These are phyloP conservation scores for Pisolithus marmoratus DNA, from an alignment of 768 basidiomycete genomes.

Conservation along the genomic window DNA sequence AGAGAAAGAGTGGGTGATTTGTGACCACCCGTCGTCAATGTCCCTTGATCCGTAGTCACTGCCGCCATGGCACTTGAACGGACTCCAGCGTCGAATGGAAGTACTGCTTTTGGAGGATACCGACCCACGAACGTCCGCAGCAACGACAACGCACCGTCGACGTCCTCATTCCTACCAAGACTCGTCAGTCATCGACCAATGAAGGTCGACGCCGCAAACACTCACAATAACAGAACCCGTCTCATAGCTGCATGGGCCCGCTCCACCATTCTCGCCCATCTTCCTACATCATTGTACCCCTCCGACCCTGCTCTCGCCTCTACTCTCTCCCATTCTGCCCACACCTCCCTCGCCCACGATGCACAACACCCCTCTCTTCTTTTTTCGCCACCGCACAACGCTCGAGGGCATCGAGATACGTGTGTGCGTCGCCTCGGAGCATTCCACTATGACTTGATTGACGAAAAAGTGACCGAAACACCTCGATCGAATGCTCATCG, in stretches of 20 bases:
- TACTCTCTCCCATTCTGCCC: slow-evolving; percentile 54
- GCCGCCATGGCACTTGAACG: background rate
- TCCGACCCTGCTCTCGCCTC: slow-evolving; percentile 35
- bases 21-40: background rate
- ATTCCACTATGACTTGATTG: slow-evolving; percentile 14
- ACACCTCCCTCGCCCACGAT: slow-evolving; percentile 55
- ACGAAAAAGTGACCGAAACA: slow-evolving; percentile 49
- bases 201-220: slow-evolving; percentile 4
- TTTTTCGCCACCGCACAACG: slow-evolving; percentile 43
- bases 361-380: slow-evolving; percentile 45
- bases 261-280: slow-evolving; percentile 53
- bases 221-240: slow-evolving; percentile 57
- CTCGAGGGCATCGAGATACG: slow-evolving; percentile 65
- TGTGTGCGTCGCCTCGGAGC: slow-evolving; percentile 44
- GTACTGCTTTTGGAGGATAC: slow-evolving; percentile 57
- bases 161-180: slow-evolving; percentile 38
- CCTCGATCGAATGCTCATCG: slow-evolving; percentile 43
- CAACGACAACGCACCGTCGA: slow-evolving; percentile 48
- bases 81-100: slow-evolving; percentile 23
- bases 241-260: slow-evolving; percentile 66
- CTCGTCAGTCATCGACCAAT: background rate
- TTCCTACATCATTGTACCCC: slow-evolving; percentile 15
- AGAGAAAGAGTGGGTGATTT: slow-evolving; percentile 10
- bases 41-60: background rate
- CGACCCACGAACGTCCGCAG: slow-evolving; percentile 55